Evolutionary conservation across 805 yeast species (phyloP), one percentile per base, ranked within the genome.

Genomic region (Monosporozyma unispora): DNA sequence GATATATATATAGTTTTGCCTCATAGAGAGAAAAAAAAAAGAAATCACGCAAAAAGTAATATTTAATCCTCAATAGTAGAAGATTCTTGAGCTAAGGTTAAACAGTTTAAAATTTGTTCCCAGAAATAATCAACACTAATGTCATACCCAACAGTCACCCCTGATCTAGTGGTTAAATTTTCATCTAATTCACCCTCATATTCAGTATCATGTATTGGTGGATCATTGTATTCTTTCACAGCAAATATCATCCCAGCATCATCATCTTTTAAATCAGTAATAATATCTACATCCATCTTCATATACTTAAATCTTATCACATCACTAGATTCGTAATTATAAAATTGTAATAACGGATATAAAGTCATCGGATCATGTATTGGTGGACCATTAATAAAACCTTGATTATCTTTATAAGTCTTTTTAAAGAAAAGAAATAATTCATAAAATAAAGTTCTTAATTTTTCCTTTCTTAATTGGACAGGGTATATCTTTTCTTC

Each of bases 291-390:
- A 44, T 69, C 64, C 28, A 55, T 18, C 38, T 62, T 56, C 44
- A 50, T 58, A 45, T 56, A 62, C 8, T 39, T 48, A 48, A 62
- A 57, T 21, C 49, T 45, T 4, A 61, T 37, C 3, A 44, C 47
- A n/a, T 56, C 54, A 48, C 48, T 48, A 23, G 50, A 60, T 60
- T 46, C 70, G 51, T 58, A 55, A 1, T 55, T 57, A 49, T 62
- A 63, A 46, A 78, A 62, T 19, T 78, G 77, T 47, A 86, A 63
- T 35, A 86, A 58, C 0, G 79, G 80, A 47, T 76, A 77, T 10
- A 84, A 69, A 0, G 95, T 85, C 47, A 85, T 69, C 1, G 93
- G 91, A 63, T 87, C 96, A 64, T 87, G 95, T 1, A 86, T 73
- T 1, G 89, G 87, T 4, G 93, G 89, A 0, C 93, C 91, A 4